Base-by-base conservation (phyloP, 257 asterid genomes). In the Marsdenia floribunda region DNA sequence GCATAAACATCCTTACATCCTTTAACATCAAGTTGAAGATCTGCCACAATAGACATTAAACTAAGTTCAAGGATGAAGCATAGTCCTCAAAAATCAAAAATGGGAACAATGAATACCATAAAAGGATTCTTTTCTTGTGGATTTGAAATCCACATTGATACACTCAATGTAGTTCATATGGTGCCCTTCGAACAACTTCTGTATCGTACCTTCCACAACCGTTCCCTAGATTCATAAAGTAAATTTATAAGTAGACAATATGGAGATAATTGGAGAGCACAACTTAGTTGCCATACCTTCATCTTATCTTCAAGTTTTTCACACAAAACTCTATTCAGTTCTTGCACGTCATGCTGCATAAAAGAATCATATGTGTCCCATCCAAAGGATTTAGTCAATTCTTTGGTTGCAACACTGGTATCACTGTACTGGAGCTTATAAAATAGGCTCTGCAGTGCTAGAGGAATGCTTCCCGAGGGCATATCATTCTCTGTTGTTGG, bases 271-370 rank as follows among this genome's bases (percentile, higher is more conserved):
- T 14, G 59, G 10, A n/a, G 59, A 52, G 26, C 3, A 33, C 33
- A 44, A 73, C 77, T 70, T 44, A 72, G 72, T 24, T 77, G 65
- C 47, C 74, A 50, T 84, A 91, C 99, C 98, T 95, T 92, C 99
- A 95, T 95, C 87, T 95, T 95, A 81, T 92, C 98, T 83, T 95
- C 99, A 77, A 95, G 97, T 83, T 95, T 95, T 82, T 92, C 99
- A 55, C 89, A 90, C 84, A 95, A 80, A 80, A 92, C 97, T 80
- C 99, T 77, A 84, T 95, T 95, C 11, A 95, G 93, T 86, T 95
- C 99, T 87, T 95, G 99, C 82, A 92, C 98, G 44, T 95, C 99
- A 80, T 95, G 99, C 83, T 95, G 99, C 98, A 92, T 81, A 78
- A 95, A 95, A 72, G 99, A 95, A 85, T 95, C 99, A 77, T 89